Percentiles rank a stretch among this genome's conserved stretches.
Conservation (phyloP, 2,329 filamentous ascomycete species). For the Bipolaris sorokiniana region DNA sequence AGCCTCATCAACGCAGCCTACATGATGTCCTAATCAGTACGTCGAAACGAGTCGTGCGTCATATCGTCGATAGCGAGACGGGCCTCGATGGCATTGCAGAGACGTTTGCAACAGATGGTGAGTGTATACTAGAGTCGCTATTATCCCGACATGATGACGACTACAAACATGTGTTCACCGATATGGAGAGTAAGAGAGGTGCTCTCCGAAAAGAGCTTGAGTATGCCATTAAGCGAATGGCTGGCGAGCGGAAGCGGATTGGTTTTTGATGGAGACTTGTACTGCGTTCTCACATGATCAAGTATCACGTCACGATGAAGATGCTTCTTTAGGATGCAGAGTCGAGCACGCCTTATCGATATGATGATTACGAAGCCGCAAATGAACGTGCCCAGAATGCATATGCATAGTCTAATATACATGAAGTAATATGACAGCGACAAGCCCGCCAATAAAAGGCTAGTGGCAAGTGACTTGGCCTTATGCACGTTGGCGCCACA, state of each 20-base stretch:
- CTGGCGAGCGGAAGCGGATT: constrained; percentile 16
- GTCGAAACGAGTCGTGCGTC: constrained; percentile 52
- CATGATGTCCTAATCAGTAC: constrained; percentile 49
- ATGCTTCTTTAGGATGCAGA: background rate
- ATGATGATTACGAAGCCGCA: background rate
- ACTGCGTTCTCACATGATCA: background rate
- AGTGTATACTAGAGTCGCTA: constrained; percentile 53
- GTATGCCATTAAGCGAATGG: constrained; percentile 14
- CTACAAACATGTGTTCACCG: constrained; percentile 36
- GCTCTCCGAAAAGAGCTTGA: constrained; percentile 26
- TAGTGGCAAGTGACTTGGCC: constrained; percentile 2
- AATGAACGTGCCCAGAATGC: background rate
- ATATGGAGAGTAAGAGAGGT: constrained; percentile 33
- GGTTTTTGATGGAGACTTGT: background rate
- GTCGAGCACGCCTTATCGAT: background rate
- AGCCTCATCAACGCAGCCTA: constrained; percentile 49
- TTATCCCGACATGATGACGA: constrained; percentile 50
- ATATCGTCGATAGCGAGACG: constrained; percentile 56
- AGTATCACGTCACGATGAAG: background rate
- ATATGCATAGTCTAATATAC: background rate
- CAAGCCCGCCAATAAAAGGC: background rate
- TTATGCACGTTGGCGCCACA: background rate
- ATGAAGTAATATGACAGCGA: background rate
- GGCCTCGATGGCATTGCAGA: constrained; percentile 53
- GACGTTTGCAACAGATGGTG: constrained; percentile 53